These are phyloP conservation scores for Aspergillus sp. DNA, from an alignment of 2,329 filamentous ascomycete species.

Conservation along the genomic window DNA sequence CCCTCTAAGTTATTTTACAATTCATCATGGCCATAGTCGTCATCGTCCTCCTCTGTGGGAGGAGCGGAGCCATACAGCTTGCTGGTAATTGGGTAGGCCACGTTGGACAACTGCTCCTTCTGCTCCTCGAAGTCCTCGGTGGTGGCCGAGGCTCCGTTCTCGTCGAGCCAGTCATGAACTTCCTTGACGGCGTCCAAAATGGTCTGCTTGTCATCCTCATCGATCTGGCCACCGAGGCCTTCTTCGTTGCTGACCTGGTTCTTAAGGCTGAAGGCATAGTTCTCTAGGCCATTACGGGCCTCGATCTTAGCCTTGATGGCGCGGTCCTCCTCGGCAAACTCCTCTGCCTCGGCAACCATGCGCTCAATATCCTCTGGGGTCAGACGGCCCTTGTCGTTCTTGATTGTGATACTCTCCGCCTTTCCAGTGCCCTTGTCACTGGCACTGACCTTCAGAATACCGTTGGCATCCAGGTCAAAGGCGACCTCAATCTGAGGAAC, in stretches of 20 bases:
- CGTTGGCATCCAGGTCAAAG: slow-evolving; percentile 97
- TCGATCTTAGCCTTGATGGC: slow-evolving; percentile 95
- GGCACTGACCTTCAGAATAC: slow-evolving; percentile 94
- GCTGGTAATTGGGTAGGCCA: slow-evolving; percentile 98
- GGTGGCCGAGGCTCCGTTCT: slow-evolving; percentile 81
- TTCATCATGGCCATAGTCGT: slow-evolving; percentile 71
- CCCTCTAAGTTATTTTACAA: slow-evolving; percentile 59
- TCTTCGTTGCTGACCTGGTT: slow-evolving; percentile 98
- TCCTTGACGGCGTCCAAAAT: slow-evolving; percentile 97
- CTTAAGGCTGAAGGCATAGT: slow-evolving; percentile 98
- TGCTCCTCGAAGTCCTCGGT: slow-evolving; percentile 98
- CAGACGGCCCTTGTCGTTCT: slow-evolving; percentile 98
- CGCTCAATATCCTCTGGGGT: slow-evolving; percentile 97
- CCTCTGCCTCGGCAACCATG: slow-evolving; percentile 98
- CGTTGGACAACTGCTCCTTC: slow-evolving; percentile 96
- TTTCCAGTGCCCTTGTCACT: slow-evolving; percentile 98
- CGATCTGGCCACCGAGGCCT: slow-evolving; percentile 96
- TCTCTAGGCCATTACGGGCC: slow-evolving; percentile 94
- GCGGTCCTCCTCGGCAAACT: slow-evolving; percentile 99
- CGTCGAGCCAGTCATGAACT: slow-evolving; percentile 92
- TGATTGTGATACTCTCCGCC: slow-evolving; percentile 96
- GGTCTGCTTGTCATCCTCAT: slow-evolving; percentile 97
- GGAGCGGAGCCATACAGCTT: slow-evolving; percentile 81
- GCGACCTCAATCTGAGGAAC: slow-evolving; percentile 98
- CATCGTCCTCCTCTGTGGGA: slow-evolving; percentile 68